Percentiles rank a stretch among this genome's conserved stretches.
These are phyloP conservation scores for Taxawa tesnikishii DNA, from an alignment of 2,329 filamentous ascomycete species.

Conservation along the genomic window DNA sequence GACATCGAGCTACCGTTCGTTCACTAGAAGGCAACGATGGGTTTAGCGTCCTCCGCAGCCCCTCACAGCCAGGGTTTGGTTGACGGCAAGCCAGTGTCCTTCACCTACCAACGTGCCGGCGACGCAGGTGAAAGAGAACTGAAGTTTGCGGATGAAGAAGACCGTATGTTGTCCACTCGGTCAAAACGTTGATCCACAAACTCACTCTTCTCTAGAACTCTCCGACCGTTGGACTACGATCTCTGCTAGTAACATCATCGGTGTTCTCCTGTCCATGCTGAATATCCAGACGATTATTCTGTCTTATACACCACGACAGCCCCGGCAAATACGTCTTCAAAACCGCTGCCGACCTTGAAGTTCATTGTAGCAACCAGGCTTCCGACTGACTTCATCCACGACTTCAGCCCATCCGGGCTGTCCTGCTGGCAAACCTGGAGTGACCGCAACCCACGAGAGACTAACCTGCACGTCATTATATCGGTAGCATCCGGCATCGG, in stretches of 20 bases:
- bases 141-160: conserved; percentile 12
- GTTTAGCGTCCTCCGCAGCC: conserved; percentile 9
- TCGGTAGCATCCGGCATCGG: conserved; percentile 33
- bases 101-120: conserved; percentile 13
- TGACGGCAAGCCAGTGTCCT: conserved; percentile 14
- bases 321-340: conserved; percentile 9
- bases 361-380: conserved; percentile 10
- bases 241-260: conserved; percentile 13
- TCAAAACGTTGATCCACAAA: conserved; percentile 5
- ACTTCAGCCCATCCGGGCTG: conserved; percentile 10
- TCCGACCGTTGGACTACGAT: conserved; percentile 10
- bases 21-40: conserved; percentile 12
- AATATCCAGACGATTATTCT: conserved; percentile 9
- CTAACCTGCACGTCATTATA: conserved; percentile 27
- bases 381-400: conserved; percentile 12
- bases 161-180: conserved; percentile 9
- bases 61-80: conserved; percentile 12
- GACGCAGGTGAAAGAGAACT: conserved; percentile 10
- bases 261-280: conserved; percentile 8
- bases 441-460: conserved; percentile 3
- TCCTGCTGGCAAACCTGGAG: conserved; percentile 11
- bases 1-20: too few species aligned
- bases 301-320: conserved; percentile 14
- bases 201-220: not conserved
- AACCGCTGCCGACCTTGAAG: conserved; percentile 2